phyloP scores from a whole-genome alignment of 2,329 filamentous ascomycete genomes.

The Trichoderma polysporum region DNA sequence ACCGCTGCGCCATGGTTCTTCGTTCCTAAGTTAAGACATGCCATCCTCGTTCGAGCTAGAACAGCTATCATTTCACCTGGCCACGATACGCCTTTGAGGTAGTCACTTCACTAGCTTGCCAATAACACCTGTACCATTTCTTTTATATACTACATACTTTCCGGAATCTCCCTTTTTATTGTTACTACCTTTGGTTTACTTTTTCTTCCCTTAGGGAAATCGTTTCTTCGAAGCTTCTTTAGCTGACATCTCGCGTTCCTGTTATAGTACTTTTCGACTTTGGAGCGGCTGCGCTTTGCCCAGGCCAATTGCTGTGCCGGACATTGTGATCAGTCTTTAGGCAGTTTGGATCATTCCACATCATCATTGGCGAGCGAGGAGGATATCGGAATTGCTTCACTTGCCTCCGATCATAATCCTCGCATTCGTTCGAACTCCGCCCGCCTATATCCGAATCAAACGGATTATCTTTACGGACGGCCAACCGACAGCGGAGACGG shows the following conservation, averaged over 20 bases:
- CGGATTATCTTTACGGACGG: neutral
- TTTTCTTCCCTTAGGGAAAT: neutral
- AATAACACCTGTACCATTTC: neutral
- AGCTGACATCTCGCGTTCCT: constrained; percentile 3
- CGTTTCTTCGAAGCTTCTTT: neutral
- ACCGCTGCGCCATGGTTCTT: constrained; percentile 22
- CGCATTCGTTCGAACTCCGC: constrained; percentile 23
- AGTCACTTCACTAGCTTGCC: constrained; percentile 7
- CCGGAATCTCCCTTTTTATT: constrained; percentile 5
- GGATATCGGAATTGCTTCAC: neutral
- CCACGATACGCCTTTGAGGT: constrained; percentile 9
- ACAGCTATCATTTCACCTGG: constrained; percentile 1
- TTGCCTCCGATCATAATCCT: neutral
- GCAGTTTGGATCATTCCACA: constrained; percentile 28
- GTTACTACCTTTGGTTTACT: neutral
- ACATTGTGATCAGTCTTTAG: constrained; percentile 31
- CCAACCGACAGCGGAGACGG: constrained; percentile 21
- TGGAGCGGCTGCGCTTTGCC: constrained; percentile 67
- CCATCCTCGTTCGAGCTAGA: constrained; percentile 33
- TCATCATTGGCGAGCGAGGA: constrained; percentile 21
- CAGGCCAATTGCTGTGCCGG: constrained; percentile 42
- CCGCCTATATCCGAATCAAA: constrained; percentile 19
- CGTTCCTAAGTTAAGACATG: constrained; percentile 44
- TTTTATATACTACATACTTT: constrained; percentile 12
- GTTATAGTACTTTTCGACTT: constrained; percentile 67